These are phyloP conservation scores for Naematelia aurantialba DNA, from an alignment of 768 basidiomycete genomes.

Conservation along the genomic window DNA sequence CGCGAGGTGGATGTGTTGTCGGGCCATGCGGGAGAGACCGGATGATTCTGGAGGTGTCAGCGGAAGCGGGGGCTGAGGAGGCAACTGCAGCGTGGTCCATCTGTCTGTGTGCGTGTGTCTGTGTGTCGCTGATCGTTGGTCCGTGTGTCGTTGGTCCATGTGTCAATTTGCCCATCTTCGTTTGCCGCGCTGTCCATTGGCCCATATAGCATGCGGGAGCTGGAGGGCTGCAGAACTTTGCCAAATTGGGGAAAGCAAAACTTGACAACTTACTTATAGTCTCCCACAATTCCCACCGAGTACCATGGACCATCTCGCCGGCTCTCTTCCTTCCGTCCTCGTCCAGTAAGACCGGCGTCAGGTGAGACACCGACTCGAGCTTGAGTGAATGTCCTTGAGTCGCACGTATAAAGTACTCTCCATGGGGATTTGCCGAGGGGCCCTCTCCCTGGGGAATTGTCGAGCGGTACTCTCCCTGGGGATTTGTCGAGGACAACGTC, in stretches of 20 bases:
- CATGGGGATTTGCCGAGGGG: slow-evolving; percentile 4
- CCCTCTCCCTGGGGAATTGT: background rate
- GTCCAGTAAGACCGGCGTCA: slow-evolving; percentile 28
- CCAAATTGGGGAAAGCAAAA: too few species aligned
- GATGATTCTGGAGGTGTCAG: slow-evolving; percentile 55
- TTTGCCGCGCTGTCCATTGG: too few species aligned
- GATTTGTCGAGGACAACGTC: background rate
- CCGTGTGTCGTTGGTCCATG: too few species aligned
- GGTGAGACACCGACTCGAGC: slow-evolving; percentile 38
- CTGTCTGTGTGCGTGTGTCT: too few species aligned
- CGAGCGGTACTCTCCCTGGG: slow-evolving; percentile 2
- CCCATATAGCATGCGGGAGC: too few species aligned
- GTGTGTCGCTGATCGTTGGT: too few species aligned
- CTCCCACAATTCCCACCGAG: slow-evolving; percentile 44
- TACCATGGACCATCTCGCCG: slow-evolving; percentile 51
- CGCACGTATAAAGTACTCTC: slow-evolving; percentile 48
- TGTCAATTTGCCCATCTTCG: too few species aligned
- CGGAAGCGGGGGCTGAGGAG: background rate
- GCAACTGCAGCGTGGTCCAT: too few species aligned
- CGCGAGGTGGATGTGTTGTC: slow-evolving; percentile 91
- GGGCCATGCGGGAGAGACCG: slow-evolving; percentile 76
- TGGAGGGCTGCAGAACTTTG: too few species aligned
- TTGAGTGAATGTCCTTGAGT: slow-evolving; percentile 48
- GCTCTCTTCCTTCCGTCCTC: slow-evolving; percentile 63
- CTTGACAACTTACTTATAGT: slow-evolving; percentile 31